Base-by-base conservation (phyloP, 1,284 basidiomycete species). In the Heterobasidion annosum region DNA sequence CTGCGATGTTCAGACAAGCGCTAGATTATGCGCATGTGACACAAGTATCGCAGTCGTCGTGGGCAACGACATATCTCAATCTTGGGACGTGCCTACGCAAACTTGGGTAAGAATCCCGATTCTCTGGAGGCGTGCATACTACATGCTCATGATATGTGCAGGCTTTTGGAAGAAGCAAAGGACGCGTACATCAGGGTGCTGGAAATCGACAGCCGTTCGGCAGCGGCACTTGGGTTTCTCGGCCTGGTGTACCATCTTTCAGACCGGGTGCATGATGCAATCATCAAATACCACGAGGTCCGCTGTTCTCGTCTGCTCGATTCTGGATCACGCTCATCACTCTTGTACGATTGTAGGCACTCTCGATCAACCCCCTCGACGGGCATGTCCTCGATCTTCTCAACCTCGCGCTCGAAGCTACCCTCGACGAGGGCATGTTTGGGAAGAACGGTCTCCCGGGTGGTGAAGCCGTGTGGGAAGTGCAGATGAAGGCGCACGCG, bases 1-100 rank as follows among this genome's bases (percentile, higher is more conserved):
- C 82, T 1, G 69, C 72, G 15, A 73, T 89, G 48, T 95, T 97
- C 66, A 69, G 79, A 56, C 74, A 78, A 57, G 85, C 94, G 0
- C 75, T 96, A 16, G 76, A 82, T 3, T 75, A 86, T 19, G 92
- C 88, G 0, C 77, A 84, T 59, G 81, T 89, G 2, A 89, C 93
- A 12, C 93, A 98, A 68, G 87, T 86, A 49, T 88, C 91, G 0
- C 83, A 90, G 54, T 77, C 78, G 15, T 81, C 86, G 0, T 98
- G 96, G 94, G 79, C 84, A 0, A 83, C 86, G 9, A 93, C 92
- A 0, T 93, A 92, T 67, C 76, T 97, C 56, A 98, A 97, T 66
- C 79, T 97, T 9, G 93, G 91, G 7, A 95, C 95, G 43, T 87
- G 88, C 53, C 83, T 82, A 60, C 82, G 93, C 15, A 90, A 91